These are phyloP conservation scores for Pichia sp. DNA, from an alignment of 1,139 yeast species.

Conservation along the genomic window DNA sequence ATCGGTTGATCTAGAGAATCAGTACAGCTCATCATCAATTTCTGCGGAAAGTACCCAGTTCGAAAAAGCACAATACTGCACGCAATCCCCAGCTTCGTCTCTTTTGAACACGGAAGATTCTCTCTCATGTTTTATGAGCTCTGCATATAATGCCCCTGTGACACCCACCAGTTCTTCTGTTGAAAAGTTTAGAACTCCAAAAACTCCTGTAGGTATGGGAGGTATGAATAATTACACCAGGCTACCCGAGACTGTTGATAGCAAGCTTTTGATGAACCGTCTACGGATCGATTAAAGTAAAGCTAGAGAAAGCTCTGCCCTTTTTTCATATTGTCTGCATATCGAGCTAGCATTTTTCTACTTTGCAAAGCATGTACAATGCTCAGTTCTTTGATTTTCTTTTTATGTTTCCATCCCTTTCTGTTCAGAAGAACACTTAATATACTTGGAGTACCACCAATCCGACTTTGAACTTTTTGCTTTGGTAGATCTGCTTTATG, in stretches of 20 bases:
- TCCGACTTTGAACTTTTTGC: too few relatives aligned
- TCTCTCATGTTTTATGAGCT: not conserved
- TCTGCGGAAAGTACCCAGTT: not conserved
- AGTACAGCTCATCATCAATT: not conserved
- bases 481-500: too few relatives aligned
- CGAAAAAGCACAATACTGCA: not conserved
- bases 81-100: not conserved
- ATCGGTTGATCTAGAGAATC: slow-evolving; percentile 4
- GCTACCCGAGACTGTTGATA: slow-evolving; percentile 1
- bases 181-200: not conserved
- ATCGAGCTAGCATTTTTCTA: not conserved
- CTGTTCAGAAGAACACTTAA: not conserved
- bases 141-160: not conserved
- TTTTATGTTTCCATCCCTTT: not conserved
- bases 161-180: not conserved
- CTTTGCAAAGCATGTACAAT: not conserved
- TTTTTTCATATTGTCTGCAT: not conserved
- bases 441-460: not conserved
- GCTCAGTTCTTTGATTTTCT: not conserved
- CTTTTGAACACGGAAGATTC: not conserved
- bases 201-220: not conserved
- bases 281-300: slow-evolving; percentile 4
- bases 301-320: not conserved
- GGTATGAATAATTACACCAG: not conserved
- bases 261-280: slow-evolving; percentile 5